These are phyloP conservation scores for Vitis hybrid DNA, from an alignment of 177 flowering plant species.

Conservation along the genomic window DNA sequence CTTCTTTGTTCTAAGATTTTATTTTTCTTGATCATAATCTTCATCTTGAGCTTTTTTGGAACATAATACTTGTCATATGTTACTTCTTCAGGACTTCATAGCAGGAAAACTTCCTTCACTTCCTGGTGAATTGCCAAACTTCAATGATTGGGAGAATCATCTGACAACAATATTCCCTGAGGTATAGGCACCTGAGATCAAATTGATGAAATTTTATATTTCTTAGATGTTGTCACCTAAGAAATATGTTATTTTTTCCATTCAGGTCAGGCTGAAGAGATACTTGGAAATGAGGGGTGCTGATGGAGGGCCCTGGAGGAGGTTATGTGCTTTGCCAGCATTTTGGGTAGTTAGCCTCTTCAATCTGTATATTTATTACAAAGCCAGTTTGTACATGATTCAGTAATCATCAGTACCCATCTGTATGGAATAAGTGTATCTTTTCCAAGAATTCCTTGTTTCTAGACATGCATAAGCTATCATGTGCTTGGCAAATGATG, in stretches of 20 bases:
- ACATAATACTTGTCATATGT: slow-evolving; percentile 1
- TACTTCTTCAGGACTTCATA: slow-evolving; percentile 75
- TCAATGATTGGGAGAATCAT: slow-evolving; percentile 98
- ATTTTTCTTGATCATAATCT: not conserved
- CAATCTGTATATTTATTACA: not conserved
- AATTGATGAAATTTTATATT: slow-evolving; percentile 1
- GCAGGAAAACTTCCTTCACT: slow-evolving; percentile 83
- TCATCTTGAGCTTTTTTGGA: slow-evolving; percentile 1
- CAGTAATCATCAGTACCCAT: not conserved
- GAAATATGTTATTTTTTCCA: slow-evolving; percentile 1
- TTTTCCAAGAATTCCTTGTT: not conserved
- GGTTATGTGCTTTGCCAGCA: slow-evolving; percentile 96
- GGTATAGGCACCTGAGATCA: slow-evolving; percentile 32
- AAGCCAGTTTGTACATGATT: not conserved
- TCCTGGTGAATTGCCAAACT: slow-evolving; percentile 90
- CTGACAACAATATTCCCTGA: slow-evolving; percentile 97
- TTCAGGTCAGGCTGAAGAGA: slow-evolving; percentile 94
- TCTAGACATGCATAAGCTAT: too few relatives aligned
- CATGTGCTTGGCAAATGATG: too few relatives aligned
- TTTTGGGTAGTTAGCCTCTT: slow-evolving; percentile 69
- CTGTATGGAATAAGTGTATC: not conserved
- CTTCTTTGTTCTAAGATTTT: not conserved
- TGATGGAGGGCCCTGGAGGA: slow-evolving; percentile 99
- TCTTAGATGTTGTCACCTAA: not conserved
- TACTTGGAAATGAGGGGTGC: slow-evolving; percentile 99